These are phyloP conservation scores for Castanea mollissima DNA, from an alignment of 306 rosid species.

Conservation along the genomic window DNA sequence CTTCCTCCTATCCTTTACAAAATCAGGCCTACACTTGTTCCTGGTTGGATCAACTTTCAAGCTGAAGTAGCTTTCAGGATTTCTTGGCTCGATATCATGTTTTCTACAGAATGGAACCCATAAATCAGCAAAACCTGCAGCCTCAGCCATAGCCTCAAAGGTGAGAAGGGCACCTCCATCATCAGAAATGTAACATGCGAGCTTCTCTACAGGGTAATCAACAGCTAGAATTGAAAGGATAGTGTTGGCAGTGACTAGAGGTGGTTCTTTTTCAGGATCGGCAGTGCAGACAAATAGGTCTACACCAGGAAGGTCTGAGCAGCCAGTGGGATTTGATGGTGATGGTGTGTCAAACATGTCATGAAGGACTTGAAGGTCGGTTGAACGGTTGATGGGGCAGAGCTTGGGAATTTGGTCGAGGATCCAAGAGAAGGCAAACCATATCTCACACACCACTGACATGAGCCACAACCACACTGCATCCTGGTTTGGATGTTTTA, in stretches of 20 bases:
- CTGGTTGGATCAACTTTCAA: slow-evolving; percentile 79
- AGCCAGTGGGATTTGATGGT: slow-evolving; percentile 51
- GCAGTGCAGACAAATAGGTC: slow-evolving; percentile 89
- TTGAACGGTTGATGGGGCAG: slow-evolving; percentile 70
- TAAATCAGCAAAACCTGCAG: slow-evolving; percentile 88
- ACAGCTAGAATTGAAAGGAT: slow-evolving; percentile 80
- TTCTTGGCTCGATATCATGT: slow-evolving; percentile 78
- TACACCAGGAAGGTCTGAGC: slow-evolving; percentile 47
- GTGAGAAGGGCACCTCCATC: slow-evolving; percentile 87
- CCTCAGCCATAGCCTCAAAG: slow-evolving; percentile 88
- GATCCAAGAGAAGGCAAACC: slow-evolving; percentile 96
- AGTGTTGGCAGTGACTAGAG: slow-evolving; percentile 86
- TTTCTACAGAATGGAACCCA: slow-evolving; percentile 94
- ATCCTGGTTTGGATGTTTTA: slow-evolving; percentile 64
- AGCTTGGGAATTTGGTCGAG: slow-evolving; percentile 89
- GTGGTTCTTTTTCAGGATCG: slow-evolving; percentile 93
- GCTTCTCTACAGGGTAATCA: slow-evolving; percentile 88
- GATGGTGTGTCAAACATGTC: slow-evolving; percentile 67
- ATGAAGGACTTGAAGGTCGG: slow-evolving; percentile 67
- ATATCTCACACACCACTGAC: slow-evolving; percentile 83
- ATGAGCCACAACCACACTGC: slow-evolving; percentile 80
- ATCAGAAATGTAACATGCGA: slow-evolving; percentile 82
- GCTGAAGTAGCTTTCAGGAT: slow-evolving; percentile 76
- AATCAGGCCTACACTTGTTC: slow-evolving; percentile 72
- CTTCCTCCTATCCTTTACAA: slow-evolving; percentile 87